A percentile compares a stretch with the other conserved stretches of the same genome.
These are phyloP conservation scores for Evernia prunastri DNA, from an alignment of 495 filamentous ascomycete species.

Conservation along the genomic window DNA sequence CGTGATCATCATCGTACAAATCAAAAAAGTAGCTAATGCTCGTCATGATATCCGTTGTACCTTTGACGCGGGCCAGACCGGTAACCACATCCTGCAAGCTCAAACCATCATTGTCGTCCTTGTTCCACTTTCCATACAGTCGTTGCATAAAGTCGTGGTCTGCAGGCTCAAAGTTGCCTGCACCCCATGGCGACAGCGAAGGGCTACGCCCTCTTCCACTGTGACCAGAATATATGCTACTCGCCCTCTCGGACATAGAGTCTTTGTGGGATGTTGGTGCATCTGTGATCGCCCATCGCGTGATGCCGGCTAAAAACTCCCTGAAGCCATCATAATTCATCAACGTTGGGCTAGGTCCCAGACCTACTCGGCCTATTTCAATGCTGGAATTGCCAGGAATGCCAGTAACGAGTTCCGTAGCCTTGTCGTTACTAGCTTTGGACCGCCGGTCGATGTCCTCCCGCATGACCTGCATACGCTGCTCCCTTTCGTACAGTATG, in stretches of 20 bases:
- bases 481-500: conserved; percentile 82
- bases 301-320: conserved; percentile 82
- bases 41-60: conserved; percentile 90
- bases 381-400: conserved; percentile 40
- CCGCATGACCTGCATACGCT: conserved; percentile 68
- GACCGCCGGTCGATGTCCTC: conserved; percentile 63
- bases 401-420: conserved; percentile 41
- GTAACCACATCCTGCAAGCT: conserved; percentile 86
- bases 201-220: conserved; percentile 44
- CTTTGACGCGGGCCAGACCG: conserved; percentile 83
- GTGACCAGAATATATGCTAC: conserved; percentile 49
- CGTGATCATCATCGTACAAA: conserved; percentile 86
- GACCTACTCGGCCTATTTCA: conserved; percentile 77
- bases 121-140: conserved; percentile 83
- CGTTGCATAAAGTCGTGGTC: conserved; percentile 94
- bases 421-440: conserved; percentile 52
- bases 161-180: conserved; percentile 68
- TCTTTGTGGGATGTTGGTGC: conserved; percentile 55
- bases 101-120: conserved; percentile 63
- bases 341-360: conserved; percentile 77
- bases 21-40: conserved; percentile 97
- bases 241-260: conserved; percentile 45
- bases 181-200: conserved; percentile 63
- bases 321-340: conserved; percentile 97
- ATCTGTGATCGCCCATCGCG: conserved; percentile 87